Conservation (phyloP, 148 eudicot species). For the Heliosperma pusillum region DNA sequence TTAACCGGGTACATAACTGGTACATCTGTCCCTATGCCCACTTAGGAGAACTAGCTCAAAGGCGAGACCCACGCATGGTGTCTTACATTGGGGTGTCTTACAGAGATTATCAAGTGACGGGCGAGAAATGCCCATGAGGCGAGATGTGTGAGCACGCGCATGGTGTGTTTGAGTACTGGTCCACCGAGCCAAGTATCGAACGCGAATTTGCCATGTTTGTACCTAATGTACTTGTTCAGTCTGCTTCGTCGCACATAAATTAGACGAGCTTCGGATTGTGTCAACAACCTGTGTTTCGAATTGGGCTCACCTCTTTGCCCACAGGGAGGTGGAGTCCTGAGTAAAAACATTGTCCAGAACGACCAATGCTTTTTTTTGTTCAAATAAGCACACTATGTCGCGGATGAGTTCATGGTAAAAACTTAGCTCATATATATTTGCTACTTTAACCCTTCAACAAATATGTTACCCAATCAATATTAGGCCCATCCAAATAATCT, state of each 20-base stretch:
- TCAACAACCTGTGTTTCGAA: neutral
- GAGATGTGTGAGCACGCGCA: slow-evolving; percentile 24
- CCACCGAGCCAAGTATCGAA: slow-evolving; percentile 30
- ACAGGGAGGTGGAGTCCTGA: neutral
- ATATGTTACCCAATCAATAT: slow-evolving; percentile 25
- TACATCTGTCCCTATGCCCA: slow-evolving; percentile 27
- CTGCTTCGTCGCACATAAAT: slow-evolving; percentile 26
- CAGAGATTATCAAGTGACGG: slow-evolving; percentile 14
- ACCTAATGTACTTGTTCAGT: slow-evolving; percentile 6
- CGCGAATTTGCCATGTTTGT: slow-evolving; percentile 18
- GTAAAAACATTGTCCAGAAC: neutral
- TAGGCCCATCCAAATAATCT: slow-evolving; percentile 7
- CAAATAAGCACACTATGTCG: too few species aligned
- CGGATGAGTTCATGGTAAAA: too few species aligned
- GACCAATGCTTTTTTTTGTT: too few species aligned
- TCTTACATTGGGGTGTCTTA: slow-evolving; percentile 15
- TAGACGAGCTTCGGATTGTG: slow-evolving; percentile 5
- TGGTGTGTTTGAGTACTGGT: slow-evolving; percentile 32
- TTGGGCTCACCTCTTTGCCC: slow-evolving; percentile 9
- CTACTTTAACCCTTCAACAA: neutral
- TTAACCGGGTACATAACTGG: slow-evolving; percentile 27
- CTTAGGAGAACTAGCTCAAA: slow-evolving; percentile 21
- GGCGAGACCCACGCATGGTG: slow-evolving; percentile 21
- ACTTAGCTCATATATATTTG: too few species aligned
- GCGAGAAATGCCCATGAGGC: slow-evolving; percentile 21